phyloP scores from a whole-genome alignment of 129 eudicot genomes.

The Flaveria ramosissima region DNA sequence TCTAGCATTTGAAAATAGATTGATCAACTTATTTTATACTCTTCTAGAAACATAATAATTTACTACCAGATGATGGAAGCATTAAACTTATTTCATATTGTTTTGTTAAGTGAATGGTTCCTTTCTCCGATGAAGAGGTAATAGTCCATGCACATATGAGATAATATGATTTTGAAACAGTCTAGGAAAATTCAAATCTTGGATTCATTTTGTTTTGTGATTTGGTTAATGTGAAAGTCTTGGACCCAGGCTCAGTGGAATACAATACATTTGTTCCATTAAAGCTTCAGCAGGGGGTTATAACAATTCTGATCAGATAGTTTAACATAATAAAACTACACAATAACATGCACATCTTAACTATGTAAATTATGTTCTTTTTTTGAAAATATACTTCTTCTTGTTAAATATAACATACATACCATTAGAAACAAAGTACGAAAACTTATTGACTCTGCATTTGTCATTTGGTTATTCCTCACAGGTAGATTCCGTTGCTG shows the following conservation, averaged over 20 bases:
- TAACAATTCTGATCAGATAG: not conserved
- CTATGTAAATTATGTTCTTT: not conserved
- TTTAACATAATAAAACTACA: not conserved
- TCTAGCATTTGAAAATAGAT: not conserved
- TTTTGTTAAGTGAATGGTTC: not conserved
- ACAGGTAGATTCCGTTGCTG: slow-evolving; percentile 85
- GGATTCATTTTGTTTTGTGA: not conserved
- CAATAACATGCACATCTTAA: not conserved
- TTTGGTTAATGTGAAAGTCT: not conserved
- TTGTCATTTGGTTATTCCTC: slow-evolving; percentile 16
- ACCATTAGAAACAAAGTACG: not conserved
- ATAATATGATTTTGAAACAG: not conserved
- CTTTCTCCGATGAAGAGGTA: not conserved
- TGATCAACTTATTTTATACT: not conserved
- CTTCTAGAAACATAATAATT: not conserved
- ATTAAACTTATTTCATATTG: not conserved
- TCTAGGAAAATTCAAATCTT: not conserved
- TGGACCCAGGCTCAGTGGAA: not conserved
- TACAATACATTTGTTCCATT: not conserved
- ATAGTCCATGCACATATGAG: not conserved
- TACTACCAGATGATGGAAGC: slow-evolving; percentile 1
- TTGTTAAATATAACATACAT: not conserved
- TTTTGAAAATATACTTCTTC: not conserved
- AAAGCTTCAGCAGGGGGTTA: not conserved
- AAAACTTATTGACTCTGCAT: slow-evolving; percentile 2